These are phyloP conservation scores for Lepiota subincarnata DNA, from an alignment of 768 basidiomycete genomes.

Conservation along the genomic window DNA sequence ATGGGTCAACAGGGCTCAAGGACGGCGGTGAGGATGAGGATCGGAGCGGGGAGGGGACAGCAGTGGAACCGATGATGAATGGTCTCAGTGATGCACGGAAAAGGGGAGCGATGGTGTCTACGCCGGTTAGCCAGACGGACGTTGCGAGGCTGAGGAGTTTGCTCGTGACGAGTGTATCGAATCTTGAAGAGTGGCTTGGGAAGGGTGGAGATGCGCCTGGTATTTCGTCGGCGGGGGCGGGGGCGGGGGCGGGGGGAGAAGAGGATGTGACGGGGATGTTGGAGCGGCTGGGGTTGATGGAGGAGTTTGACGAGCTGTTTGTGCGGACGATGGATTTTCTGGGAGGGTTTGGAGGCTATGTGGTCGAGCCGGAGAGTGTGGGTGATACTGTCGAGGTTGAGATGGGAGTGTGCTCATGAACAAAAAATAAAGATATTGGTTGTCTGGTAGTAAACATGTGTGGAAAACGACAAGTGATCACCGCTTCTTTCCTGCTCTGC, in stretches of 20 bases:
- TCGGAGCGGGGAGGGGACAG: not conserved
- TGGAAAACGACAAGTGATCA: not conserved
- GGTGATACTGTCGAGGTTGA: conserved; percentile 9
- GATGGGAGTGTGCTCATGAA: conserved; percentile 2
- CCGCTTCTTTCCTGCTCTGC: conserved; percentile 8
- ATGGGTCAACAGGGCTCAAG: too few relatives aligned
- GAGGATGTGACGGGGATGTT: conserved; percentile 38
- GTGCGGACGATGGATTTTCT: conserved; percentile 56
- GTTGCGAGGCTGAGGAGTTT: conserved; percentile 65
- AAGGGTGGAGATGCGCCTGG: conserved; percentile 15
- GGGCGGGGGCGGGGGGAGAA: conserved; percentile 18
- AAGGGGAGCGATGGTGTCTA: not conserved
- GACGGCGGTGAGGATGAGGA: not conserved
- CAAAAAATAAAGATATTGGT: not conserved
- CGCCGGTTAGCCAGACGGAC: conserved; percentile 66
- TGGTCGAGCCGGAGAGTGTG: conserved; percentile 15
- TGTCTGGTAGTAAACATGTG: not conserved
- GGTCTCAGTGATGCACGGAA: not conserved
- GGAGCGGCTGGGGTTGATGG: conserved; percentile 50
- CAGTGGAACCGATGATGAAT: not conserved
- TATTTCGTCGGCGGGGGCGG: not conserved
- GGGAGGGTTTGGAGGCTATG: conserved; percentile 37
- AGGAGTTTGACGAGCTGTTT: conserved; percentile 64
- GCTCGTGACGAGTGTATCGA: conserved; percentile 53
- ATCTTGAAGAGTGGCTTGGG: conserved; percentile 67